phyloP scores from a whole-genome alignment of 2,329 filamentous ascomycete genomes.

The Fusarium sterilihyphosum region DNA sequence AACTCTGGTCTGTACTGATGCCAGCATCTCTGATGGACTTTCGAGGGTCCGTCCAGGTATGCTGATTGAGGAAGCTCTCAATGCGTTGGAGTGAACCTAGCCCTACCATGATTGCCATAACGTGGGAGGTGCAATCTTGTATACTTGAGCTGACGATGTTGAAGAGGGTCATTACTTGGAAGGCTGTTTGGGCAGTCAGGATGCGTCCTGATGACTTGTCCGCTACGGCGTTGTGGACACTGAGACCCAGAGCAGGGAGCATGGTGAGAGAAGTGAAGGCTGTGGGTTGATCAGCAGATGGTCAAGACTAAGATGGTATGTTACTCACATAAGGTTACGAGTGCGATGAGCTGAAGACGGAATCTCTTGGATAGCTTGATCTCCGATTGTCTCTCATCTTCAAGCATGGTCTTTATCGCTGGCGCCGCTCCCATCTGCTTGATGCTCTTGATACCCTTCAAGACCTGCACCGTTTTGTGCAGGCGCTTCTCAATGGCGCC shows the following conservation, averaged over 20 bases:
- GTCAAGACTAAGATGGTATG: rapidly evolving
- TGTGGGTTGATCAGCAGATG: background rate
- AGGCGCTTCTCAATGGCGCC: background rate
- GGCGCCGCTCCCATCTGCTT: background rate
- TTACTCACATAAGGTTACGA: background rate
- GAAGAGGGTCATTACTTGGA: background rate
- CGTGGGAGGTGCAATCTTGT: background rate
- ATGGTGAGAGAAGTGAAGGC: background rate
- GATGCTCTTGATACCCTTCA: background rate
- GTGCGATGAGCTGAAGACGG: background rate
- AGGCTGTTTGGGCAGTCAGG: background rate
- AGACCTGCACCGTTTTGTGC: background rate
- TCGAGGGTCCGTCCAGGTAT: background rate
- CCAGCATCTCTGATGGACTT: background rate
- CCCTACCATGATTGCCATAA: background rate
- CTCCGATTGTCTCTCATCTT: background rate
- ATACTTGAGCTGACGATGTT: background rate
- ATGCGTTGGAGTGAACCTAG: background rate
- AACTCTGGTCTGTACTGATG: background rate
- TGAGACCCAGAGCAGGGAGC: background rate
- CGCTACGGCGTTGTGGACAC: background rate
- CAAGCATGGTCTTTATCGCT: background rate
- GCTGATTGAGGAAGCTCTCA: background rate
- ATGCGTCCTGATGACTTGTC: background rate
- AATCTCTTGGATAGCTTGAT: background rate